These are phyloP conservation scores for Kwoniella bestiolae DNA, from an alignment of 768 basidiomycete species.

Conservation along the genomic window DNA sequence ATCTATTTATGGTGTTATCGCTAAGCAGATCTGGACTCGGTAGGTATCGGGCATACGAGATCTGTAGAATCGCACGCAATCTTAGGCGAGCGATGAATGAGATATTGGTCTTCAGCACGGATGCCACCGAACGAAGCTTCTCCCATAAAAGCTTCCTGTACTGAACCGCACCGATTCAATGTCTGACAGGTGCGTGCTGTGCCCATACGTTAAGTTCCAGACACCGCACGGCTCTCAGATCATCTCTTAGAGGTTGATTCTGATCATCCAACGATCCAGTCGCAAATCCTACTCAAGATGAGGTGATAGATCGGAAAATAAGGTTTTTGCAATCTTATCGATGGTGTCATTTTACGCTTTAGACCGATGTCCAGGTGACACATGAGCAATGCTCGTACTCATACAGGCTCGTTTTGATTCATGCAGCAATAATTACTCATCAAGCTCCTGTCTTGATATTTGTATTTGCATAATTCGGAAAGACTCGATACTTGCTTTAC, in stretches of 20 bases:
- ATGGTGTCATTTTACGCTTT: conserved; percentile 11
- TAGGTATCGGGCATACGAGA: neutral
- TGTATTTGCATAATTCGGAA: neutral
- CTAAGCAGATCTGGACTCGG: neutral
- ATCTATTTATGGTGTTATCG: no score
- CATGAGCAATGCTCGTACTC: no score
- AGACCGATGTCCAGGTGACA: neutral
- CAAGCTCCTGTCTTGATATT: no score
- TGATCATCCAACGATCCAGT: no score
- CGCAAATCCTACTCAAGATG: no score
- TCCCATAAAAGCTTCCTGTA: no score
- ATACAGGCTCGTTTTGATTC: neutral
- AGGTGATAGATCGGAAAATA: conserved; percentile 2
- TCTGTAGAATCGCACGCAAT: neutral
- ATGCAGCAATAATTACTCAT: neutral
- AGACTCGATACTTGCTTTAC: neutral
- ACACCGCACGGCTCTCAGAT: no score
- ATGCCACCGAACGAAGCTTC: neutral
- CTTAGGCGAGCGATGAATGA: neutral
- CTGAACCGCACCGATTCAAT: no score
- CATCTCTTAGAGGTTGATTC: no score
- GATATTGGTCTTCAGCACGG: neutral
- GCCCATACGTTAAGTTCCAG: no score
- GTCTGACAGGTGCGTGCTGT: no score
- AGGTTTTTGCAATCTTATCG: conserved; percentile 11